Percentiles rank a stretch among this genome's conserved stretches.
phyloP scores from a whole-genome alignment of 768 basidiomycete genomes.

The Cystoderma amianthinum region DNA sequence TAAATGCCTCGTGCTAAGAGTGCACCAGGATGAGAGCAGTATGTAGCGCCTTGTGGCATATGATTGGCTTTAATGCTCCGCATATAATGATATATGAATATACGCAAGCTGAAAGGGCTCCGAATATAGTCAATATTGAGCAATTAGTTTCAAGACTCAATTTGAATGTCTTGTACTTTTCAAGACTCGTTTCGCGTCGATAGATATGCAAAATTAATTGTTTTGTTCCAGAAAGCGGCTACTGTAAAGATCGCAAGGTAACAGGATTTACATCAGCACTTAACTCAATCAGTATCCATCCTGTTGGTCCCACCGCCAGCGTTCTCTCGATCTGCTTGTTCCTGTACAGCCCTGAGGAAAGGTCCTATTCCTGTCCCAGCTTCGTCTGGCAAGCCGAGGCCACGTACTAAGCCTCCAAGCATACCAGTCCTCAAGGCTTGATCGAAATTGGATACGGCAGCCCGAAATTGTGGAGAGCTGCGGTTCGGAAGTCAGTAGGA shows the following conservation, averaged over 20 bases:
- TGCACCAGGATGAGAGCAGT: not conserved
- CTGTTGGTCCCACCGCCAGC: conserved; percentile 28
- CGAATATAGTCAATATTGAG: too few relatives aligned
- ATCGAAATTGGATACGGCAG: conserved; percentile 75
- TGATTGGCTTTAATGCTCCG: too few relatives aligned
- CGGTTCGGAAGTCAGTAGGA: conserved; percentile 1
- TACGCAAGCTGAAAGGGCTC: too few relatives aligned
- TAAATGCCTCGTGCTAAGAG: not conserved
- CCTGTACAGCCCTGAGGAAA: conserved; percentile 76
- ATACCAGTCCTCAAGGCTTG: conserved; percentile 80
- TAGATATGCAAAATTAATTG: too few relatives aligned
- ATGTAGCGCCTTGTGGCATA: not conserved
- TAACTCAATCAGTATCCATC: conserved; percentile 74
- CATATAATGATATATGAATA: too few relatives aligned
- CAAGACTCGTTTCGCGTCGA: too few relatives aligned
- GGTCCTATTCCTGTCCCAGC: conserved; percentile 74
- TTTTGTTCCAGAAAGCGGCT: not conserved
- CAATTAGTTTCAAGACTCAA: too few relatives aligned
- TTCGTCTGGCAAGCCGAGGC: conserved; percentile 78
- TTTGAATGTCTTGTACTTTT: too few relatives aligned
- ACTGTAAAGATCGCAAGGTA: not conserved
- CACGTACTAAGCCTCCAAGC: conserved; percentile 65
- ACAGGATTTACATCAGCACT: conserved; percentile 1
- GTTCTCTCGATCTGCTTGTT: conserved; percentile 55
- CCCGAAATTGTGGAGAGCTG: conserved; percentile 76